Evolutionary conservation across 805 yeast species (phyloP), one percentile per base, ranked within the genome.

Genomic region (Ogataea henricii): DNA sequence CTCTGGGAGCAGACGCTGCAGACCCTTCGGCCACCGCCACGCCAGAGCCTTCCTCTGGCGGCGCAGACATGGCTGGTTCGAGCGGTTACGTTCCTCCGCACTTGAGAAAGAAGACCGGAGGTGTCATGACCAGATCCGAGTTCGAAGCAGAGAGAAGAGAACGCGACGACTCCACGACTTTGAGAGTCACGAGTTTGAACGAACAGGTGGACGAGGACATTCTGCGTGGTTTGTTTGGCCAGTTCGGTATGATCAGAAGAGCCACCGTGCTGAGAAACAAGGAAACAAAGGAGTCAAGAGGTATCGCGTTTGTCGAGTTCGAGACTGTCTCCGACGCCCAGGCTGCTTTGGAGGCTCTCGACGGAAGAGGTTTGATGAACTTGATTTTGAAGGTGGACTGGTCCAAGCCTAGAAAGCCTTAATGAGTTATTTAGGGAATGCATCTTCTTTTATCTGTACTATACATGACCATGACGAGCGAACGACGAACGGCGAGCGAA

Each of bases 221-320:
- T 71, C 72, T 94, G 60, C 81, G 91, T 59, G 85, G 85, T 65
- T 80, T 94, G 61, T 77, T 85, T 61, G 80, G 76, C 54, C 79
- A 73, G 67, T 85, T 75, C 74, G 95, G 82, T 60, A 81, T 73
- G 23, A 73, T 80, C 49, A 81, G 79, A 62, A 86, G 96, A 72
- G 87, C 87, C 57, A 85, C 86, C 54, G 77, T 94, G 49, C 90
- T 90, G 51, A 87, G 88, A 74, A 88, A 90, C 73, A 86, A 89
- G 73, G 96, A 87, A 61, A 94, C 98, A 22, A 94, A 96, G 56
- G 85, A 85, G 69, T 87, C 96, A 38, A 87, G 89, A 73, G 99
- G 99, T 64, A 83, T 92, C 69, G 98, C 98, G 5, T 94, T 89
- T 69, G 95, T 91, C 56, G 85, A 92, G 51, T 87, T 87, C 67